These are phyloP conservation scores for Cadophora sp. DNA, from an alignment of 2,329 filamentous ascomycete genomes.

Conservation along the genomic window DNA sequence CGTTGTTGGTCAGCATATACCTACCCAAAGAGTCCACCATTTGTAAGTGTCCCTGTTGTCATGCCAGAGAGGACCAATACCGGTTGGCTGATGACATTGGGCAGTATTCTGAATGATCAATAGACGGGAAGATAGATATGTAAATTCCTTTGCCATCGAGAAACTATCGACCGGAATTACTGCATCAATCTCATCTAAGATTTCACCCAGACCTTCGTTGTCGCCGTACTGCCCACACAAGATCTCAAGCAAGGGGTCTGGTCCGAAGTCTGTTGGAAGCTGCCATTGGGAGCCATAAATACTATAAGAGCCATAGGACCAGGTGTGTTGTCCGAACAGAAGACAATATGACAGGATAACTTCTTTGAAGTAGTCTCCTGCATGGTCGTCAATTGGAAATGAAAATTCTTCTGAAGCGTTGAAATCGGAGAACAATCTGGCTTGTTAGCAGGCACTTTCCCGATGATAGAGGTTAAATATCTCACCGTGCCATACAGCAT, in stretches of 20 bases:
- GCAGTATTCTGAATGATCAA: slow-evolving; percentile 25
- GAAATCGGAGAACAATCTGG: neutral
- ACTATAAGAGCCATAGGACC: slow-evolving; percentile 11
- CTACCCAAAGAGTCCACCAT: slow-evolving; percentile 29
- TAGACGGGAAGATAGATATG: slow-evolving; percentile 25
- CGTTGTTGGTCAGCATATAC: neutral
- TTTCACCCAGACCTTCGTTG: neutral
- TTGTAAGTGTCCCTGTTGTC: slow-evolving; percentile 18
- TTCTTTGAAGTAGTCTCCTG: neutral
- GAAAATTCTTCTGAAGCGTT: neutral
- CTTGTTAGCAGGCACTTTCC: too few species aligned
- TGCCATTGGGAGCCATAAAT: neutral
- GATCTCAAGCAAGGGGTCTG: slow-evolving; percentile 24
- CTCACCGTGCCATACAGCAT: too few species aligned
- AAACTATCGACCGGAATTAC: slow-evolving; percentile 14
- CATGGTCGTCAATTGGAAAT: neutral
- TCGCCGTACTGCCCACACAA: slow-evolving; percentile 26
- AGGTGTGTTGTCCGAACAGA: slow-evolving; percentile 30
- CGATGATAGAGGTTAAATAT: too few species aligned
- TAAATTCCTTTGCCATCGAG: slow-evolving; percentile 19
- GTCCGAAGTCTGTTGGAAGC: neutral
- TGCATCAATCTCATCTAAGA: slow-evolving; percentile 30
- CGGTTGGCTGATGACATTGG: slow-evolving; percentile 2
- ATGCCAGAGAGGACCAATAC: slow-evolving; percentile 23
- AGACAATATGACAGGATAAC: slow-evolving; percentile 27